These are phyloP conservation scores for Penicillium expansum DNA, from an alignment of 2,329 filamentous ascomycete genomes.

Conservation along the genomic window DNA sequence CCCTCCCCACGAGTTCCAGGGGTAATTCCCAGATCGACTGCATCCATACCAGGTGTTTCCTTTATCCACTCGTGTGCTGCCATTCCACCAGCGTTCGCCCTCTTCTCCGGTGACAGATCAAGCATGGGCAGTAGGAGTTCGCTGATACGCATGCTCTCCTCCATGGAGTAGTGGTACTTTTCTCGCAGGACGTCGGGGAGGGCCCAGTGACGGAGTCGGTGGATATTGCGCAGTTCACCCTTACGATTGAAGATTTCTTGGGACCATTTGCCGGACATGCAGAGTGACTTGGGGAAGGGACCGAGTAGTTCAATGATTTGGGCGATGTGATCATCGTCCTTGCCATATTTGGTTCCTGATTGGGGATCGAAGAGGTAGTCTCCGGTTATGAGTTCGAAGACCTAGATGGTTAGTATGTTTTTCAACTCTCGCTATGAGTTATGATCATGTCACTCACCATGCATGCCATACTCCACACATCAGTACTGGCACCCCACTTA, in stretches of 20 bases:
- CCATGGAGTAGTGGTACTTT: slow-evolving; percentile 90
- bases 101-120: slow-evolving; percentile 79
- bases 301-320: slow-evolving; percentile 97
- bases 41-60: slow-evolving; percentile 85
- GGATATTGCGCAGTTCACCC: slow-evolving; percentile 95
- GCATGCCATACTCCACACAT: slow-evolving; percentile 98
- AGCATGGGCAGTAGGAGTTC: slow-evolving; percentile 90
- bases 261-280: slow-evolving; percentile 91
- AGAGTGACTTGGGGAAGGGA: slow-evolving; percentile 87
- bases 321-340: slow-evolving; percentile 98
- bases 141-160: slow-evolving; percentile 74
- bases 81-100: slow-evolving; percentile 96
- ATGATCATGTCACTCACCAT: slow-evolving; percentile 66
- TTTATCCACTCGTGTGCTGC: slow-evolving; percentile 77
- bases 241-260: slow-evolving; percentile 99
- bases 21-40: slow-evolving; percentile 68
- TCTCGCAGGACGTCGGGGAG: slow-evolving; percentile 88
- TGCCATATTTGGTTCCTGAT: slow-evolving; percentile 97
- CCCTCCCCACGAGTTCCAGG: slow-evolving; percentile 84
- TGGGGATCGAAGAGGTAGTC: slow-evolving; percentile 99
- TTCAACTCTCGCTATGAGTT: neutral
- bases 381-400: slow-evolving; percentile 95
- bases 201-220: slow-evolving; percentile 92
- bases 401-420: slow-evolving; percentile 52
- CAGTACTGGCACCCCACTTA: slow-evolving; percentile 99